Evolutionary conservation across 1,139 yeast genomes (phyloP), one percentile per base, ranked within the genome.

Genomic region (Kodamaea anthophila): DNA sequence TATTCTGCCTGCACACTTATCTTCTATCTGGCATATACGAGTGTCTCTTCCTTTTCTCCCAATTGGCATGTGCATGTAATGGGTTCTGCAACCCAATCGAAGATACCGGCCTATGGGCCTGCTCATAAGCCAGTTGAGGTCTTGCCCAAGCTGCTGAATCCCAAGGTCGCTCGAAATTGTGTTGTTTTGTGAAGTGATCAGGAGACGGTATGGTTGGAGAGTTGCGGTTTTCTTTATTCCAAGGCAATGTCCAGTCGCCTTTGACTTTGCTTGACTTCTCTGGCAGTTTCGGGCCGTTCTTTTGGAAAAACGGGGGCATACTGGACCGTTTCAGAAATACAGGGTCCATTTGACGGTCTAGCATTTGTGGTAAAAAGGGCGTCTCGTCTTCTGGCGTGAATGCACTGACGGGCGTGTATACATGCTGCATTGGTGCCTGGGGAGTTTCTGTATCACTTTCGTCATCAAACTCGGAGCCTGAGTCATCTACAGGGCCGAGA

Each of bases 391-490:
- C 32, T 4, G 34, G 33, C 1, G 30, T 27, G 21, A 34, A 34
- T 9, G 31, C 26, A 21, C 30, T 32, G 14, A 29, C 23, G 2
- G 34, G 32, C 9, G 37, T 24, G 13, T 21, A 30, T 15, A 18
- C 18, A 5, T 23, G 24, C 9, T 25, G 31, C 8, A 24, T 13
- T 6, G 26, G 34, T 2, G 33, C 28, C 9, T 21, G 21, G 12
- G 25, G 13, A 5, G 31, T 24, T 13, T 33, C 36, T 15, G 18
- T 11, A 18, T 31, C 37, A 15, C 35, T 28, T 19, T 45, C 48
- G 24, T 46, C 50, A 15, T 46, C 51, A 35, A 47, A 47, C 29
- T 49, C 53, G 18, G 46, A 40, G 9, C 42, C 49, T n/a, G 38
- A 33, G 14, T 34, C 36, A n/a, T 15, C 18, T 9, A 32, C 31